Base-by-base conservation (phyloP, 1,139 yeast species). In the Yamadazyma atmosphaerica region DNA sequence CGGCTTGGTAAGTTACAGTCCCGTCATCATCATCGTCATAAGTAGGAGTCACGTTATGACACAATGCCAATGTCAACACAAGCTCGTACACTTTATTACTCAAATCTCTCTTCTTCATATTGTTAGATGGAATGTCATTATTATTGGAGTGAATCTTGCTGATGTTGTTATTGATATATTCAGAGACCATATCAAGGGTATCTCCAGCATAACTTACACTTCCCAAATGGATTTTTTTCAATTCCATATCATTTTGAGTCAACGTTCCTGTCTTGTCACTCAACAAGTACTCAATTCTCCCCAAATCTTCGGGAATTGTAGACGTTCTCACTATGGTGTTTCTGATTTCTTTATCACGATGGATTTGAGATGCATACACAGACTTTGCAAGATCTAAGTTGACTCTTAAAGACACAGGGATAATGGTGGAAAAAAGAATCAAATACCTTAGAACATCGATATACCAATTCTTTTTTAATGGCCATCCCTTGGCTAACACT, bases 181-280 rank as follows among this genome's bases (percentile, higher is more conserved):
- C 88, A 1, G 80, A 66, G 2, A 92, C 96, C 40, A 90, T 84
- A 57, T 90, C 98, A 77, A 92, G 77, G 1, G 96, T 81, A 52
- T 92, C 98, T 14, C 86, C 86, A 6, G 96, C 89, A 56, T 89
- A 94, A 17, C 96, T 84, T 9, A 92, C 95, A 0, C 92, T 76
- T 6, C 98, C 98, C 32, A 94, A 70, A 58, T 94, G 98, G 31
- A 94, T 69, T 58, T 90, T 90, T 51, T 87, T 89, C 77, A 94
- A 70, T 55, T 89, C 96, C 99, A 94, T 94, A 59, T 94, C 98
- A 60, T 94, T 94, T 60, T 92, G 97, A 5, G 99, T 94, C 49
- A 94, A 72, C 0, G 99, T 94, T 17, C 99, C 99, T 0, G 99
- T 94, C 59, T 94, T 94, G 60, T 94, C 99, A 47, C 92, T 84